phyloP scores from a whole-genome alignment of 208 protist species.

The Trypanosoma avium region DNA sequence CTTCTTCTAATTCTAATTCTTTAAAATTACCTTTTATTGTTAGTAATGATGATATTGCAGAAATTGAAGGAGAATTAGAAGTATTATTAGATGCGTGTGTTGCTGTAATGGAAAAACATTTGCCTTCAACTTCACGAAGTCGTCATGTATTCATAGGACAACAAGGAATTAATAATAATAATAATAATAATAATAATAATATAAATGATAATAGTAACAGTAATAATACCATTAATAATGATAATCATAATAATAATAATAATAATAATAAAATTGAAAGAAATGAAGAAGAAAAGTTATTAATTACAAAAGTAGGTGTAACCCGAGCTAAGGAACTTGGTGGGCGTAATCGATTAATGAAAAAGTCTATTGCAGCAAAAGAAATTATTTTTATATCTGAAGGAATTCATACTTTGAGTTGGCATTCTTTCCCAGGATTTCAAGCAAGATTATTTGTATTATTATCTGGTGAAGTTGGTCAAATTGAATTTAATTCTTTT shows the following conservation, averaged over 20 bases:
- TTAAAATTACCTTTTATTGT: slow-evolving; percentile 2
- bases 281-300: not conserved
- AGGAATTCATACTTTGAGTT: slow-evolving; percentile 23
- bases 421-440: slow-evolving; percentile 25
- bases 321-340: slow-evolving; percentile 28
- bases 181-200: not conserved
- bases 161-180: not conserved
- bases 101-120: slow-evolving; percentile 19
- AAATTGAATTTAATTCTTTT: slow-evolving; percentile 8
- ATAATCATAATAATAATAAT: not conserved
- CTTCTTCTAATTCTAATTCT: not conserved
- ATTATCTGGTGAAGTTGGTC: slow-evolving; percentile 20
- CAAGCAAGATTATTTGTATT: slow-evolving; percentile 21
- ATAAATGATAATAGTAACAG: not conserved
- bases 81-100: slow-evolving; percentile 27
- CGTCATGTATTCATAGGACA: slow-evolving; percentile 7
- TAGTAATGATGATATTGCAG: slow-evolving; percentile 24
- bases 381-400: slow-evolving; percentile 33
- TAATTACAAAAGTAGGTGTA: slow-evolving; percentile 3
- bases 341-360: slow-evolving; percentile 18
- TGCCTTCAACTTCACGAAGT: slow-evolving; percentile 11
- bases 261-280: not conserved
- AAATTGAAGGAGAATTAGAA: slow-evolving; percentile 32
- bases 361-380: slow-evolving; percentile 18
- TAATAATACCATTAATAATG: not conserved